Evolutionary conservation across 108 stramenopile genomes (phyloP).

Genomic region (Skeletonema tropicum): DNA sequence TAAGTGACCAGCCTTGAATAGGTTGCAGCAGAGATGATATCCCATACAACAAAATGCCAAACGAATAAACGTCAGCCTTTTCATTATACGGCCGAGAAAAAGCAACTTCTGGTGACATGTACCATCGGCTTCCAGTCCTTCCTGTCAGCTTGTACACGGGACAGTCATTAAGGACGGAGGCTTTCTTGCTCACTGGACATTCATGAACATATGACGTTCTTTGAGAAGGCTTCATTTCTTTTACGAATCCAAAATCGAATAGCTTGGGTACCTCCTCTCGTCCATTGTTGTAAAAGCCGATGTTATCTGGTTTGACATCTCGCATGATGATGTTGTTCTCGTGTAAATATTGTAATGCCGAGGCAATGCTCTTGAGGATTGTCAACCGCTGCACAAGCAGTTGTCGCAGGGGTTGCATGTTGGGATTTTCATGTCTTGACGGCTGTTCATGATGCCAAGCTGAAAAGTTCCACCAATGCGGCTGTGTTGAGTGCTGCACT

Average conservation of each 20-base stretch:
- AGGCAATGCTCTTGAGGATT: constrained; percentile 54
- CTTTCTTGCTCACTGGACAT: no score
- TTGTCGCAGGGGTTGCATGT: constrained; percentile 1
- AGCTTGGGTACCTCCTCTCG: constrained; percentile 39
- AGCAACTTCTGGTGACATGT: constrained; percentile 77
- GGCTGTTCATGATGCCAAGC: background rate
- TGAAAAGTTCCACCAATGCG: constrained; percentile 1
- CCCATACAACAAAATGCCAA: constrained; percentile 78
- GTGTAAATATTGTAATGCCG: constrained; percentile 72
- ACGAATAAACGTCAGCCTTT: constrained; percentile 63
- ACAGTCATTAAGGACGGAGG: constrained; percentile 12
- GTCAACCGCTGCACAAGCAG: constrained; percentile 28
- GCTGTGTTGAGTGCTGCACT: constrained; percentile 1
- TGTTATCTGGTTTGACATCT: constrained; percentile 73
- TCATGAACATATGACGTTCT: background rate
- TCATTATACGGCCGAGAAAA: constrained; percentile 40
- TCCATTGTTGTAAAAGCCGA: constrained; percentile 45
- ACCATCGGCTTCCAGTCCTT: constrained; percentile 67
- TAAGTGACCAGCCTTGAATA: constrained; percentile 32
- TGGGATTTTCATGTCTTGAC: constrained; percentile 1
- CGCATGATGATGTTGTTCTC: constrained; percentile 66
- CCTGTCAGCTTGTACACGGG: constrained; percentile 66
- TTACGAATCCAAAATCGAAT: constrained; percentile 77
- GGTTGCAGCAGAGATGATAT: constrained; percentile 54
- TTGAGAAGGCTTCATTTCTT: constrained; percentile 48